Evolutionary conservation across 2,329 filamentous ascomycete genomes (phyloP), one percentile per base, ranked within the genome.

Genomic region (Aspergillus sp.): DNA sequence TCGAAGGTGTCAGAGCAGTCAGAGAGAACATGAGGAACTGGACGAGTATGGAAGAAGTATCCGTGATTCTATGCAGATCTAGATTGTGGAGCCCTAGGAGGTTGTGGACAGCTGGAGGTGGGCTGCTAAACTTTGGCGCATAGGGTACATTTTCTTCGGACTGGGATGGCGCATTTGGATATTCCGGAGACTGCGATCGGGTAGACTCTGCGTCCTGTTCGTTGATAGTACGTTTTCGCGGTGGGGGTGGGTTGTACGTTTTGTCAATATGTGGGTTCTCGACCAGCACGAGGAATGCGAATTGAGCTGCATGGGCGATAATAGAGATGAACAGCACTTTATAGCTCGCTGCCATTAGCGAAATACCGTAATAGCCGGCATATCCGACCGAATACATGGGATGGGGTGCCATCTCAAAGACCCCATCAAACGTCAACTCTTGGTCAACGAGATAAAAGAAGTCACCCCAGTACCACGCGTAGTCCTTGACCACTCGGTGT

Each of bases 381-480:
- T 99, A 99, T 40, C 95, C 95, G 69, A 98, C 93, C 55, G 93
- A 96, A 78, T 98, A 98, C 93, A 98, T 98, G 62, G 93, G 93
- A 73, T 98, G 95, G 33, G 95, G 95, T 19, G 95, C 95, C 88
- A 99, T 96, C 78, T 99, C 95, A 73, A 98, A 99, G 62, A 99
- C 95, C 56, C 95, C 95, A 72, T 99, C 95, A 75, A 99, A 99
- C 50, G 93, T 98, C 73, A 99, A 82, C 71, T 96, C 91, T 78
- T 98, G 93, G 76, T 99, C 95, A 74, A 99, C 91, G 70, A 99
- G 87, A 77, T 92, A 99, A 82, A 98, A 99, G 78, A 98, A 98
- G 76, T 99, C 95, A 61, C 95, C 95, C 95, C 95, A 99, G 77
- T 98, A 99, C 95, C 95, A 99, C 27, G 95, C 95, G 78, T 93